Evolutionary conservation across 1,284 basidiomycete genomes (phyloP), one percentile per base, ranked within the genome.

Genomic region (Salmacisia buchloeana): DNA sequence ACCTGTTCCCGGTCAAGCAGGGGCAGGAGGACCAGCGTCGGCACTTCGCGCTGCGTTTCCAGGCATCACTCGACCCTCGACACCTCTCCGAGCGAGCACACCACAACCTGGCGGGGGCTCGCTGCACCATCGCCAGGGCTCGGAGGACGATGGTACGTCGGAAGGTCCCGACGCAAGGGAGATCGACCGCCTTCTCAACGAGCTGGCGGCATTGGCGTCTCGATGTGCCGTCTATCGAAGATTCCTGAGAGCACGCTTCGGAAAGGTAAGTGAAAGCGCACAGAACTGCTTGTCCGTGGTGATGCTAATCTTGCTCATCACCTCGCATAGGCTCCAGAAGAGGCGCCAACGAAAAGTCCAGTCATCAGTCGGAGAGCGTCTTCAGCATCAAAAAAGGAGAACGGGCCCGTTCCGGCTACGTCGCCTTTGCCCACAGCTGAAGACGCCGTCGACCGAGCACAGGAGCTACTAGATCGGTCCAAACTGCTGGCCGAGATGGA

Each of bases 171-270:
- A 97, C 78, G 88, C 89, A 13, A 85, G 92, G 61, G 93, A 97
- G 75, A 87, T 96, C 6, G 94, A 98, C 81, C 89, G 88, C 69
- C 83, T 92, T 0, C 78, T 97, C 15, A 88, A 88, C 5, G 96
- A 98, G 81, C 82, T 90, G 3, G 88, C 92, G 13, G 88, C 88
- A 5, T 91, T 99, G 85, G 87, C 89, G 36, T 88, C 92, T 6
- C 84, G 94, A 60, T 98, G 94, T 94, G 87, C 87, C 62, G 81
- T 97, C 61, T 96, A 97, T 81, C 85, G 88, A 59, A 88, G 90
- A 59, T 99, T 97, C 77, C 82, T 98, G 39, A 83, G 86, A 49
- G 88, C 89, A 62, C 85, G 88, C 43, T 80, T 93, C 2, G 83
- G 49, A 54, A 27, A 83, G 75, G 90, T 81, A 69, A 73, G 77